Conservation (phyloP, 441 rosid species). For the Melastoma candidum region DNA sequence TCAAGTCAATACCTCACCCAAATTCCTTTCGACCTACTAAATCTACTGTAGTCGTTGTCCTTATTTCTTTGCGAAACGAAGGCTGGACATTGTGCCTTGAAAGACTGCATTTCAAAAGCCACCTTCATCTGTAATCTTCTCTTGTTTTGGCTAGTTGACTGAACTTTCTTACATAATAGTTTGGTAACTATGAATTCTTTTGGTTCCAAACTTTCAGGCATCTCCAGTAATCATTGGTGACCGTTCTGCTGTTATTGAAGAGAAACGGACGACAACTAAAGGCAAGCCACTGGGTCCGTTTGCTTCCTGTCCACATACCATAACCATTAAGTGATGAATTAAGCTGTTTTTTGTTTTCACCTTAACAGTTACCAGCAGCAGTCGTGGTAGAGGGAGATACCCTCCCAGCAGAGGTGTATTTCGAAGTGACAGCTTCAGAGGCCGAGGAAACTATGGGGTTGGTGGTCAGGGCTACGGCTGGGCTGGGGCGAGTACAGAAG, state of each 20-base stretch:
- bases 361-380: constrained; percentile 26
- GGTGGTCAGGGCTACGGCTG: constrained; percentile 63
- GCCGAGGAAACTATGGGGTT: constrained; percentile 39
- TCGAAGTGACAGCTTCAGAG: constrained; percentile 62
- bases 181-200: neutral
- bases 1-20: too few relatives aligned
- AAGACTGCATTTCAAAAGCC: neutral
- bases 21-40: too few relatives aligned
- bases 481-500: constrained; percentile 46
- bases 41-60: too few relatives aligned
- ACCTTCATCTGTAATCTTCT: neutral
- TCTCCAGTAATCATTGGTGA: constrained; percentile 69
- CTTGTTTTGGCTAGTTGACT: neutral
- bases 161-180: constrained; percentile 5
- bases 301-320: neutral
- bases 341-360: neutral
- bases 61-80: too few relatives aligned
- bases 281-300: constrained; percentile 24
- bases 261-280: constrained; percentile 73
- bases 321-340: constrained; percentile 8
- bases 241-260: constrained; percentile 58
- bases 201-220: constrained; percentile 36
- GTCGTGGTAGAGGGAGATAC: constrained; percentile 64
- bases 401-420: constrained; percentile 53
- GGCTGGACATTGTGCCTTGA: neutral